phyloP scores from a whole-genome alignment of 2,329 filamentous ascomycete genomes.

The Diaporthe ilicicola region DNA sequence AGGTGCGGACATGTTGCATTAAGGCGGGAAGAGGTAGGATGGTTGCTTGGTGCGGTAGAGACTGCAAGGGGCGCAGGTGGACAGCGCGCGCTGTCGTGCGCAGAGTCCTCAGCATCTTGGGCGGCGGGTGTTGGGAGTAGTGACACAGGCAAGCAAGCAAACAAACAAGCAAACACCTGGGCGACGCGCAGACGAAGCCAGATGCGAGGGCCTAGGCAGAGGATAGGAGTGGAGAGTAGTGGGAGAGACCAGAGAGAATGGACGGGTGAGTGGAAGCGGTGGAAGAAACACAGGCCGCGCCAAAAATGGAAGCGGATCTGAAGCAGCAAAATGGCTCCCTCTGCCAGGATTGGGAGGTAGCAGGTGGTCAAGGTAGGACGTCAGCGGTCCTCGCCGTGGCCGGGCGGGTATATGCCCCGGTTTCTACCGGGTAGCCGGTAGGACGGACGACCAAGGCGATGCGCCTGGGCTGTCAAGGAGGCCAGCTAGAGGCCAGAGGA shows the following conservation, averaged over 20 bases:
- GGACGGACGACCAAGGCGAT: slow-evolving; percentile 16
- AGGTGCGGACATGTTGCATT: slow-evolving; percentile 66
- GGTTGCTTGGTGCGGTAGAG: slow-evolving; percentile 31
- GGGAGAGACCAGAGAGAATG: not conserved
- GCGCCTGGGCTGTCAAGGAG: slow-evolving; percentile 6
- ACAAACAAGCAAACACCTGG: not conserved
- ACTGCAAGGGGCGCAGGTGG: slow-evolving; percentile 47
- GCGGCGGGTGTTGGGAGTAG: not conserved
- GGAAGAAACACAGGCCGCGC: slow-evolving; percentile 7
- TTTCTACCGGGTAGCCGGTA: slow-evolving; percentile 22
- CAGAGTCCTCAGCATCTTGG: slow-evolving; percentile 35
- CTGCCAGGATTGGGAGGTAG: slow-evolving; percentile 16
- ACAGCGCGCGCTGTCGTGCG: slow-evolving; percentile 40
- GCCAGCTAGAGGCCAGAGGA: not conserved
- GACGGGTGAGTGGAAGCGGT: not conserved
- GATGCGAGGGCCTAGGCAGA: not conserved
- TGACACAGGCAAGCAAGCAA: not conserved
- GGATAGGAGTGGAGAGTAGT: not conserved
- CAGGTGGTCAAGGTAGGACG: slow-evolving; percentile 10
- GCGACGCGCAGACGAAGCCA: slow-evolving; percentile 12
- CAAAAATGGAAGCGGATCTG: slow-evolving; percentile 19
- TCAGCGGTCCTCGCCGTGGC: slow-evolving; percentile 22
- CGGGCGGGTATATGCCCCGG: slow-evolving; percentile 19
- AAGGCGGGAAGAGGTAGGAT: slow-evolving; percentile 54
- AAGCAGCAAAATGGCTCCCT: slow-evolving; percentile 20